Base-by-base conservation (phyloP, 371 early-diverging fungal species). In the Haplosporangium sp. region DNA sequence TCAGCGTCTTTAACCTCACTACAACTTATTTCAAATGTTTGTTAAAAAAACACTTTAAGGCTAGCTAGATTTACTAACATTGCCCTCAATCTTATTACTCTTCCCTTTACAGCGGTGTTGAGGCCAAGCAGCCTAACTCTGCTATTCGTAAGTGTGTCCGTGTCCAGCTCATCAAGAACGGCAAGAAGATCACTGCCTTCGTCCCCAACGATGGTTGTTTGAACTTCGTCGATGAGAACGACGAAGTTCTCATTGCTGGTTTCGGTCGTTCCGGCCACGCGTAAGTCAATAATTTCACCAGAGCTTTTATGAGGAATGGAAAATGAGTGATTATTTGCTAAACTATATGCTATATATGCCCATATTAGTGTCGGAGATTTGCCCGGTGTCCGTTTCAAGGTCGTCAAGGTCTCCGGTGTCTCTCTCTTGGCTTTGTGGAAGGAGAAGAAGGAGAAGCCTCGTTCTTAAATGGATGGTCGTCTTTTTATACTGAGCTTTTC, bases 101-200 rank as follows among this genome's bases (percentile, higher is more conserved):
- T 7, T 50, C 15, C 50, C 15, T 50, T 50, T 50, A 67, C 79
- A 96, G 95, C 89, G 99, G 99, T 94, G 97, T 99, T 82, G 99
- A 99, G 92, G 99, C 99, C 83, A 99, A 99, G 91, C 99, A 99
- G 92, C 99, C 99, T 84, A 99, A 99, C 97, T 99, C 99, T 89
- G 99, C 99, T 84, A 98, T 99, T 92, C 97, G 99, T 92, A 99
- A 99, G 93, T 99, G 98, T 91, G 99, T 99, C 76, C 96, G 99
- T 94, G 98, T 99, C 76, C 99, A 99, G 91, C 93, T 99, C 76
- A 99, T 99, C 93, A 98, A 98, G 94, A 99, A 99, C 93, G 98
- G 97, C 87, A 99, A 99, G 96, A 99, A 97, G 93, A 94, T 99
- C 86, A 99, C 99, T 72, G 99, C 99, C 83, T 99, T 99, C 92